Evolutionary conservation across 106 monocot genomes (phyloP), one percentile per base, ranked within the genome.

Genomic region (Posidonia australis): DNA sequence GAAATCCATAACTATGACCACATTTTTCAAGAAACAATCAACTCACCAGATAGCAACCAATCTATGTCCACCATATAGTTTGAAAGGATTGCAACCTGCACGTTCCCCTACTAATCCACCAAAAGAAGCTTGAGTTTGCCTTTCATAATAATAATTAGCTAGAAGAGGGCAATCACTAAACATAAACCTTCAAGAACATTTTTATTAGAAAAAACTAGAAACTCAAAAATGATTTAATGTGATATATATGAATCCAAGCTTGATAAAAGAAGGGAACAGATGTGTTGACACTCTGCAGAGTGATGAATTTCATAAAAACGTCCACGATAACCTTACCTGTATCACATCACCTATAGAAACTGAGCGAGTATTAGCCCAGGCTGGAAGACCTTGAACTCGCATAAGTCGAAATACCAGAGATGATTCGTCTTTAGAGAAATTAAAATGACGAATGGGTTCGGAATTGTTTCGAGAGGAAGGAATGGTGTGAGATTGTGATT

Each of bases 51-150:
- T 28, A 90, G 64, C 70, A 96, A 76, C 94, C 94, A 96, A 43
- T 96, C 90, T 51, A 90, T 82, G 72, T 96, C 90, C 68, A 96
- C 90, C 94, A 96, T 96, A 60, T 96, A 96, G 67, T 96, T 96
- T 54, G 90, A 96, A 70, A 96, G 86, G 29, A 96, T 71, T 11
- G 89, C 94, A 74, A 90, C 71, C 70, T 80, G 79, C 67, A 90
- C 71, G 28, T 86, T 81, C 47, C 94, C 94, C 94, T 96, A 68
- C 4, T 55, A 67, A 77, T 53, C 42, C 58, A 69, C n/a, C 43
- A 46, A 23, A 44, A 20, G 7, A 44, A 58, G 36, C 36, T 4
- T 36, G 7, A 36, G 36, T 36, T n/a, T 36, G 36, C 36, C 7
- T 36, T 36, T 7, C 24, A 27, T 57, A 13, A 16, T 49, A 49